Evolutionary conservation across 1,284 basidiomycete genomes (phyloP).

Genomic region (Puccinia polysora): DNA sequence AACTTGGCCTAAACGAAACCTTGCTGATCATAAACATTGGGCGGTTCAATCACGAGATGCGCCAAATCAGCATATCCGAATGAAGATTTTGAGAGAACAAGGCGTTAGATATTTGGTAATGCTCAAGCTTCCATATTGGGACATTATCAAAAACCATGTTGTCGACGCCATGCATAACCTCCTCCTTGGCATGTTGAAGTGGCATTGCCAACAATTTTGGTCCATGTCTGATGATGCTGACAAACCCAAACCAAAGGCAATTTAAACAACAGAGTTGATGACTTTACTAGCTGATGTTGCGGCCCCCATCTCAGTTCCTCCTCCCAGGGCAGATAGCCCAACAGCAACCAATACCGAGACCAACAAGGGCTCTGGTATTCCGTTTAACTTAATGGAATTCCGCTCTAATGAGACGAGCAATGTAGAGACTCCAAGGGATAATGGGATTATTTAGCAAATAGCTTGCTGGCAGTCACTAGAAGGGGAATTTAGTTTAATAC

Average conservation of each 20-base stretch:
- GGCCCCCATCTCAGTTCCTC: not conserved
- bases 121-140: slow-evolving; percentile 2
- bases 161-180: slow-evolving; percentile 29
- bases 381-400: not conserved
- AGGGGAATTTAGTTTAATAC: too few species aligned
- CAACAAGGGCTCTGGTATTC: not conserved
- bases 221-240: slow-evolving; percentile 1
- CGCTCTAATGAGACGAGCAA: not conserved
- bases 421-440: too few species aligned
- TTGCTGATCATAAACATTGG: not conserved
- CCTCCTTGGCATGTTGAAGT: slow-evolving; percentile 19
- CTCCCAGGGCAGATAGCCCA: not conserved
- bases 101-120: slow-evolving; percentile 8
- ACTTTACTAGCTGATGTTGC: slow-evolving; percentile 5
- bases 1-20: not conserved
- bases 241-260: not conserved
- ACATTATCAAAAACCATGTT: slow-evolving; percentile 15
- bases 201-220: slow-evolving; percentile 2
- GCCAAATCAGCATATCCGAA: not conserved
- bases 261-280: not conserved
- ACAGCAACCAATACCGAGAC: not conserved
- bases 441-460: too few species aligned
- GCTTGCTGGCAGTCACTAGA: too few species aligned
- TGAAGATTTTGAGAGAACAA: not conserved
- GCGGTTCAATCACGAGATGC: not conserved